Conservation (phyloP, 441 rosid genomes). For the Populus hybrid region DNA sequence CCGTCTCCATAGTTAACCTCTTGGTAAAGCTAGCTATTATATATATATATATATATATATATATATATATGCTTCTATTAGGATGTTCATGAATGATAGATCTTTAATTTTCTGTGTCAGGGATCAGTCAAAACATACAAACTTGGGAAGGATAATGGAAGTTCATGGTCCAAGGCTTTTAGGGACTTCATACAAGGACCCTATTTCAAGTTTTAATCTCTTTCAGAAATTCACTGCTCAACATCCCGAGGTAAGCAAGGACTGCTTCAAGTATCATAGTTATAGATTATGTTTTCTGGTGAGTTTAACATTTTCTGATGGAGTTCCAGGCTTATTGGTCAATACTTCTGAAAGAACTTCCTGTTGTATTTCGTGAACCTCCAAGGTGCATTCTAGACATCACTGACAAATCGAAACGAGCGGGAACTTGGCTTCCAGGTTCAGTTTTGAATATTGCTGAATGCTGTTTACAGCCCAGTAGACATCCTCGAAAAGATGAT, state of each 20-base stretch:
- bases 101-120: constrained; percentile 26
- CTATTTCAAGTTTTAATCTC: constrained; percentile 56
- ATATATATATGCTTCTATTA: neutral
- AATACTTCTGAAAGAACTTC: constrained; percentile 56
- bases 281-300: neutral
- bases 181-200: constrained; percentile 67
- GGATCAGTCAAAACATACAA: constrained; percentile 47
- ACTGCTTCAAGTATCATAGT: neutral
- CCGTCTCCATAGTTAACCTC: neutral
- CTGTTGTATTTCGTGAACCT: constrained; percentile 45
- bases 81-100: neutral
- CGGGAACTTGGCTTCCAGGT: constrained; percentile 81
- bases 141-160: constrained; percentile 70
- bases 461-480: constrained; percentile 61
- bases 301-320: constrained; percentile 6
- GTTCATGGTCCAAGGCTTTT: constrained; percentile 60
- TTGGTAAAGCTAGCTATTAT: neutral
- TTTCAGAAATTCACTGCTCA: constrained; percentile 61
- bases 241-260: constrained; percentile 54
- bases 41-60: neutral
- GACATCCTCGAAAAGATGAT: constrained; percentile 51
- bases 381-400: constrained; percentile 69
- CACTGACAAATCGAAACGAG: constrained; percentile 40
- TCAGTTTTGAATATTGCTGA: constrained; percentile 66
- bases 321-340: constrained; percentile 64